Evolutionary conservation across 768 basidiomycete species (phyloP).

Genomic region (Baorangia bicolor): DNA sequence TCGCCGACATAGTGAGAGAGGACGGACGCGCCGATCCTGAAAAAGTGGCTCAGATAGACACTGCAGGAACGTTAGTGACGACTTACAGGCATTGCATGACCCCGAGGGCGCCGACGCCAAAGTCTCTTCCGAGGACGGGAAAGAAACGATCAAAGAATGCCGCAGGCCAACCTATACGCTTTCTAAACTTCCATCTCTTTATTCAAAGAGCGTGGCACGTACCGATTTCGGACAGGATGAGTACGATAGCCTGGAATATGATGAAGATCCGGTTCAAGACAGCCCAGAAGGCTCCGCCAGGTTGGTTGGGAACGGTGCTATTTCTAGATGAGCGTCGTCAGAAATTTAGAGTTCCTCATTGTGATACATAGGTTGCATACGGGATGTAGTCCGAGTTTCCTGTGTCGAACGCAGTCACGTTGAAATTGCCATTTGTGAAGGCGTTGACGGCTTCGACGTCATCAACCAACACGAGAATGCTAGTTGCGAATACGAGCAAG

Average conservation of each 20-base stretch:
- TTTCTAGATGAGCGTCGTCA: conserved; percentile 37
- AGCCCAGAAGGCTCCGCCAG: conserved; percentile 91
- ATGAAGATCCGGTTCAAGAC: conserved; percentile 84
- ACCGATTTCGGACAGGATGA: conserved; percentile 51
- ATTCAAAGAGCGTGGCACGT: conserved; percentile 14
- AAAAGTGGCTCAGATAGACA: background rate
- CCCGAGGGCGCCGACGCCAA: conserved; percentile 86
- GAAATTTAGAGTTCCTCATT: background rate
- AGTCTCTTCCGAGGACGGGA: conserved; percentile 83
- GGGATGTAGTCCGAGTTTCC: conserved; percentile 79
- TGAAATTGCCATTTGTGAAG: conserved; percentile 45
- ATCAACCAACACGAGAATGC: conserved; percentile 68
- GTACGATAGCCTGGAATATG: conserved; percentile 73
- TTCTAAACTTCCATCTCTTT: background rate
- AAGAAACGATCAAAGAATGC: conserved; percentile 84
- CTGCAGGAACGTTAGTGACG: background rate
- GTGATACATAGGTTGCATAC: conserved; percentile 38
- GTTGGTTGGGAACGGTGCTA: conserved; percentile 90
- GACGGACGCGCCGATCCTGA: conserved; percentile 63
- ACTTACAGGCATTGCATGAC: conserved; percentile 82
- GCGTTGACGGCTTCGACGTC: conserved; percentile 75
- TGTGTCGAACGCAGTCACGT: conserved; percentile 37
- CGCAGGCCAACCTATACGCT: conserved; percentile 59
- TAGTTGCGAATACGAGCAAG: conserved; percentile 77
- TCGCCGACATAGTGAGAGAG: conserved; percentile 77